Conservation (phyloP, 495 filamentous ascomycete genomes). For the Hypoxylon perforatum region DNA sequence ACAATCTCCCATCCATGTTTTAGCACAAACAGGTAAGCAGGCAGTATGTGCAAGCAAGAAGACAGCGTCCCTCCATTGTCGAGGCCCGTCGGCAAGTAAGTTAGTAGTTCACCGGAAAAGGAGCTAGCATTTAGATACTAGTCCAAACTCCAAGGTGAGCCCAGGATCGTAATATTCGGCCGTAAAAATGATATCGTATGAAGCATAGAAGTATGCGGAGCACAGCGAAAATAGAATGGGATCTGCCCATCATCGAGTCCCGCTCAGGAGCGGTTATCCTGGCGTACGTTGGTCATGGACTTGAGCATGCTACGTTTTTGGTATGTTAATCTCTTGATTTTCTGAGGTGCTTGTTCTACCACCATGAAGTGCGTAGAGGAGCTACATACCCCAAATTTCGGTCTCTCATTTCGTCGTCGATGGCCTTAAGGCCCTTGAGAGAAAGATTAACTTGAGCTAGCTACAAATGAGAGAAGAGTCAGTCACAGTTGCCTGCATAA, state of each 20-base stretch:
- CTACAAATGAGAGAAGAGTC: constrained; percentile 48
- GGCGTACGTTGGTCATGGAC: constrained; percentile 34
- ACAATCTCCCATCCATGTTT: background rate
- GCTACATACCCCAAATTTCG: constrained; percentile 53
- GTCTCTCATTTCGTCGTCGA: constrained; percentile 60
- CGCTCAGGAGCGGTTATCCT: constrained; percentile 15
- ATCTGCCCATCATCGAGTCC: background rate
- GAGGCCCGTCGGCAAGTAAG: too few species aligned
- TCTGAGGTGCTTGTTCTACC: background rate
- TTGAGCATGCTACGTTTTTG: constrained; percentile 54
- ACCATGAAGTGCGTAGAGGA: background rate
- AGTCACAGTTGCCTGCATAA: constrained; percentile 24
- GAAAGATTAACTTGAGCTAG: constrained; percentile 60
- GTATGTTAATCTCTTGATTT: constrained; percentile 23
- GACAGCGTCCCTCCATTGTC: too few species aligned
- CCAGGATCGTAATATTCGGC: too few species aligned
- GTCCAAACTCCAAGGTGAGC: too few species aligned
- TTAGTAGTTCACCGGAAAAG: too few species aligned
- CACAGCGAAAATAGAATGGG: too few species aligned
- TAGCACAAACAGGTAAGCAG: too few species aligned
- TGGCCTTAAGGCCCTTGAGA: constrained; percentile 56
- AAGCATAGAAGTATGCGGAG: too few species aligned
- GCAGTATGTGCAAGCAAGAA: too few species aligned
- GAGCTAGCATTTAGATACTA: too few species aligned
- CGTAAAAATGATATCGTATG: too few species aligned